Evolutionary conservation across 768 basidiomycete genomes (phyloP), one percentile per base, ranked within the genome.

Genomic region (Tylopilus vinaceipallidus): DNA sequence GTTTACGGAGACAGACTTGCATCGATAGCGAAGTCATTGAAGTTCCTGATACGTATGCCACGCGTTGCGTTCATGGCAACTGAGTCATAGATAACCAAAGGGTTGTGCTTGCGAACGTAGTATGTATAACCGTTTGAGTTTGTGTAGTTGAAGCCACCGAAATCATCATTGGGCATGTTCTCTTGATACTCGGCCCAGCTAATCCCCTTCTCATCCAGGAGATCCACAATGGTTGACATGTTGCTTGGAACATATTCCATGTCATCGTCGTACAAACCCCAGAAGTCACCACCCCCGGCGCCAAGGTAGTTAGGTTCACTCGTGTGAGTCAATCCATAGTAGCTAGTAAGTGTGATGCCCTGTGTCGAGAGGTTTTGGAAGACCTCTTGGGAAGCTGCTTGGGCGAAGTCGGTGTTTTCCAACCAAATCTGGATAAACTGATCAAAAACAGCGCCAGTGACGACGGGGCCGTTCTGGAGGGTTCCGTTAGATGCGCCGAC

Each of bases 151-250:
- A 67, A 75, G 8, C 72, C 77, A 22, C 53, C 59, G 45, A 70
- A 81, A 1, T 76, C 80, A 43, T 77, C 76, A 4, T 54, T 58
- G 0, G 80, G 79, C 74, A 82, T 71, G 53, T 74, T 75, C 57
- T 84, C 81, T 58, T 80, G 74, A 58, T 84, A 86, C 20, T 75
- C 73, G 0, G 73, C 76, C 83, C 83, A 86, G 10, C 77, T 77
- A 34, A 85, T 74, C 36, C 68, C 72, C 60, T 80, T 80, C 23
- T 70, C 64, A 45, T 83, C 83, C 29, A 84, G 64, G 11, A 85
- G 70, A 54, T 86, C 83, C 19, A 78, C 78, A 35, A 85, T 59
- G 14, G 76, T 79, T 3, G 80, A 78, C n/a, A 81, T 68, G 56
- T 81, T 82, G 22, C 41, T 57, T 0, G 75, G 73, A 24, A 79